Percentiles rank a stretch among this genome's conserved stretches.
Conservation (phyloP, 2,329 filamentous ascomycete genomes). For the Lecanicillium sp. region DNA sequence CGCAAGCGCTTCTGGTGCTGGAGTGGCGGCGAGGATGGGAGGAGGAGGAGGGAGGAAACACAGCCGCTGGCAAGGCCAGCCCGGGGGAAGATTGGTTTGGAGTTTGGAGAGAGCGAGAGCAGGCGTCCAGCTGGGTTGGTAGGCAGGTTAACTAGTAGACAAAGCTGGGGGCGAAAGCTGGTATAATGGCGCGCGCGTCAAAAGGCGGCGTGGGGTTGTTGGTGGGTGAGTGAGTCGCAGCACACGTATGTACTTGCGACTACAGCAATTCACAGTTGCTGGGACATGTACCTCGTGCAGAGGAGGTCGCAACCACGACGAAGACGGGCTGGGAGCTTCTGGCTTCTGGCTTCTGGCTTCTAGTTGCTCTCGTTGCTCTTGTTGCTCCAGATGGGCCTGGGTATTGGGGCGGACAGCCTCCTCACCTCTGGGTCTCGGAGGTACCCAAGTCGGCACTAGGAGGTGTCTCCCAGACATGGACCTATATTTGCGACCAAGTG, state of each 20-base stretch:
- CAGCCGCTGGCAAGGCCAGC: constrained; percentile 11
- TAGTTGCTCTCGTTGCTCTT: too few relatives aligned
- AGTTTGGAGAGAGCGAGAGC: neutral
- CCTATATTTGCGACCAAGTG: too few relatives aligned
- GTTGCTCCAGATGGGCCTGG: too few relatives aligned
- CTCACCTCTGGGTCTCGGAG: too few relatives aligned
- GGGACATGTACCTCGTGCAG: neutral
- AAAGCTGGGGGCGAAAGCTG: constrained; percentile 13
- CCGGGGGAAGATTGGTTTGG: constrained; percentile 4
- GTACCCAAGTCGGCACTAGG: too few relatives aligned
- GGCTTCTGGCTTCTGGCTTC: neutral
- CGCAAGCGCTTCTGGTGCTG: neutral
- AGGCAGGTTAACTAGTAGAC: too few relatives aligned
- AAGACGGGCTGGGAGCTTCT: neutral
- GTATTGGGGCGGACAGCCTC: too few relatives aligned
- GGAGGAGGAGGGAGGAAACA: neutral
- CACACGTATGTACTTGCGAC: neutral
- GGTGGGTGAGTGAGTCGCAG: constrained; percentile 4
- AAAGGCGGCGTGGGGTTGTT: constrained; percentile 13
- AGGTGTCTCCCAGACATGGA: too few relatives aligned
- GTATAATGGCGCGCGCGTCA: constrained; percentile 14
- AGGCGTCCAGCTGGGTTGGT: constrained; percentile 1
- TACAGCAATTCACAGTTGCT: neutral
- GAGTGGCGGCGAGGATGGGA: neutral
- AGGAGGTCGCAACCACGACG: neutral